phyloP scores from a whole-genome alignment of 148 eudicot genomes.

The Drosera capensis region DNA sequence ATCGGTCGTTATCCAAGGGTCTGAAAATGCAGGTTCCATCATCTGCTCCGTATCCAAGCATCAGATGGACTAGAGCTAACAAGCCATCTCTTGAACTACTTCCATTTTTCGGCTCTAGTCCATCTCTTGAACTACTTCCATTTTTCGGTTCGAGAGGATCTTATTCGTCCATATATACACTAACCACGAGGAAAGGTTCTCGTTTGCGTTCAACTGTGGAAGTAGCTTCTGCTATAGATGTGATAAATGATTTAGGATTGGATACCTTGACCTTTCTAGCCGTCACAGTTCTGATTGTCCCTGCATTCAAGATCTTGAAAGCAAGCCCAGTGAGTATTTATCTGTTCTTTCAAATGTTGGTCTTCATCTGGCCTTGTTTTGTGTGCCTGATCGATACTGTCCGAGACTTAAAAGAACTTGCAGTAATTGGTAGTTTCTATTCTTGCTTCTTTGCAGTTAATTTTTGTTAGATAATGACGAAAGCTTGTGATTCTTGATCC shows the following conservation, averaged over 20 bases:
- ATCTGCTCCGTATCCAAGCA: constrained; percentile 15
- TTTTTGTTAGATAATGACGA: background rate
- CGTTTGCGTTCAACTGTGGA: constrained; percentile 43
- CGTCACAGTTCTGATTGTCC: constrained; percentile 82
- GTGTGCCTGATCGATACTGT: background rate
- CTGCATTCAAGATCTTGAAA: constrained; percentile 66
- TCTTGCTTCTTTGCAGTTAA: background rate
- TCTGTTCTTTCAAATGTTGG: background rate
- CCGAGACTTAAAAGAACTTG: no score
- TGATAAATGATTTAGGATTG: constrained; percentile 90
- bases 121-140: constrained; percentile 15
- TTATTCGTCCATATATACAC: constrained; percentile 14
- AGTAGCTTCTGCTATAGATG: constrained; percentile 71
- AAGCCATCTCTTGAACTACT: no score
- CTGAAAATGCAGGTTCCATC: constrained; percentile 13
- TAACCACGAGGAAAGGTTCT: constrained; percentile 15
- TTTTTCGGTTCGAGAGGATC: constrained; percentile 19
- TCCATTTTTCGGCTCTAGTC: constrained; percentile 9
- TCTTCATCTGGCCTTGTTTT: background rate
- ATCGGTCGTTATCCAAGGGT: constrained; percentile 13
- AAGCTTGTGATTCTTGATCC: constrained; percentile 4
- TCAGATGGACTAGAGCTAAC: no score
- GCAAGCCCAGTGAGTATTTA: constrained; percentile 73
- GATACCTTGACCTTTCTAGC: constrained; percentile 92
- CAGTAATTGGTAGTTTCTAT: no score